Evolutionary conservation across 2,329 filamentous ascomycete species (phyloP).

Genomic region (Botrytis cinerea): DNA sequence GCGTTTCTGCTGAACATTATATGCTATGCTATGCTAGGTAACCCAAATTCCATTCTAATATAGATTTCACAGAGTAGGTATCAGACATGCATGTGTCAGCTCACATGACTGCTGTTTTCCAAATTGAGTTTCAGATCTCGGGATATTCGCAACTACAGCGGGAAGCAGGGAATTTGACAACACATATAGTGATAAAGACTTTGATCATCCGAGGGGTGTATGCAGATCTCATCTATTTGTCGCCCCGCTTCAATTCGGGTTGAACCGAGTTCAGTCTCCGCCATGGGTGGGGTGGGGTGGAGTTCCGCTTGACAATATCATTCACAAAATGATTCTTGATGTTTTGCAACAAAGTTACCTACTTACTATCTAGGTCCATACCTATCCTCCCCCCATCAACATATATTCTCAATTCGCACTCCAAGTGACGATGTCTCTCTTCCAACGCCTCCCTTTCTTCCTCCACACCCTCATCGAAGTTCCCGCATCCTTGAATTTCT

Average conservation of each 20-base stretch:
- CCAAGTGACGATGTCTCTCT: constrained; percentile 17
- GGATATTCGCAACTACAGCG: neutral
- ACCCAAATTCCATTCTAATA: too few species aligned
- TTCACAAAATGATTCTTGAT: neutral
- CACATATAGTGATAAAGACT: neutral
- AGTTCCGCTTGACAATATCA: neutral
- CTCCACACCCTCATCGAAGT: constrained; percentile 43
- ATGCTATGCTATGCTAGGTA: too few species aligned
- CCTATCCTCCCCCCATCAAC: too few species aligned
- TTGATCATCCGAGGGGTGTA: neutral
- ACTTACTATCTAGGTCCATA: neutral
- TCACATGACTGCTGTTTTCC: too few species aligned
- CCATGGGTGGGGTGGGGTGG: neutral
- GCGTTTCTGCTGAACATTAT: too few species aligned
- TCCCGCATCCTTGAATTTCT: constrained; percentile 44
- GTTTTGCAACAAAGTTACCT: neutral
- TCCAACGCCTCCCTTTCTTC: constrained; percentile 33
- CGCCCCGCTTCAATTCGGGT: neutral
- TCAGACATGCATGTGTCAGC: too few species aligned
- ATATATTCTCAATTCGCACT: neutral
- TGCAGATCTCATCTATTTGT: neutral
- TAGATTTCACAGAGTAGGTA: too few species aligned
- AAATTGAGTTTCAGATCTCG: neutral
- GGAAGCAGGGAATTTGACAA: neutral
- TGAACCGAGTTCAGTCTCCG: neutral